These are phyloP conservation scores for Aspergillus awamori DNA, from an alignment of 2,329 filamentous ascomycete genomes.

Conservation along the genomic window DNA sequence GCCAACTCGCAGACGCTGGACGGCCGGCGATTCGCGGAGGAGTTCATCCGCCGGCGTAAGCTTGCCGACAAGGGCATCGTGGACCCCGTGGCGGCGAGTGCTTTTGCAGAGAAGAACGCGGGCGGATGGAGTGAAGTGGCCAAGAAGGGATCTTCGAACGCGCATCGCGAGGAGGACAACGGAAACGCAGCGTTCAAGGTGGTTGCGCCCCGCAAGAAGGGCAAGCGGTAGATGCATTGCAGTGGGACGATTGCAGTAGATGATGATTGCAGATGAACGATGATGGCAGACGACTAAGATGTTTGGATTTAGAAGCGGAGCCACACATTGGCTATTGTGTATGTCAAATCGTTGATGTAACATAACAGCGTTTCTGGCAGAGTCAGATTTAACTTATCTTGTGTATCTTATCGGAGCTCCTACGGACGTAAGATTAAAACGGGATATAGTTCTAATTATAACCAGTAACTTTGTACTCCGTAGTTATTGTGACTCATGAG, in stretches of 20 bases:
- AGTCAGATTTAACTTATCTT: too few species aligned
- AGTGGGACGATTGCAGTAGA: background rate
- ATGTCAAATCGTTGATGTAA: too few species aligned
- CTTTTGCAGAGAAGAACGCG: slow-evolving; percentile 54
- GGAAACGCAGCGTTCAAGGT: slow-evolving; percentile 76
- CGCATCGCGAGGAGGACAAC: slow-evolving; percentile 52
- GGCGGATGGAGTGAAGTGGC: slow-evolving; percentile 96
- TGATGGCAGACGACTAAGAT: background rate
- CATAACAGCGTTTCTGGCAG: too few species aligned
- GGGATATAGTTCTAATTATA: too few species aligned
- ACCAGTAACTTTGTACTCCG: too few species aligned
- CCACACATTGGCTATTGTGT: background rate
- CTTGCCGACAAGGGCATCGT: slow-evolving; percentile 89
- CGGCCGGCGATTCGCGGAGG: slow-evolving; percentile 87
- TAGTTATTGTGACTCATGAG: too few species aligned
- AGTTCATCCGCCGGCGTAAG: slow-evolving; percentile 91
- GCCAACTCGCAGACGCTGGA: slow-evolving; percentile 85
- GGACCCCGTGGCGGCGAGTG: slow-evolving; percentile 61
- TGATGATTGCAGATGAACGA: background rate
- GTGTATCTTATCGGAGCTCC: too few species aligned
- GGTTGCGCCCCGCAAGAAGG: slow-evolving; percentile 90
- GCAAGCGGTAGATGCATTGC: slow-evolving; percentile 61
- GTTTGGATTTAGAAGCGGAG: background rate
- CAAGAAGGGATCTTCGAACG: slow-evolving; percentile 72
- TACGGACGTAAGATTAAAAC: too few species aligned